Evolutionary conservation across 306 rosid species (phyloP).

Genomic region (Cicer pinnatifidum): DNA sequence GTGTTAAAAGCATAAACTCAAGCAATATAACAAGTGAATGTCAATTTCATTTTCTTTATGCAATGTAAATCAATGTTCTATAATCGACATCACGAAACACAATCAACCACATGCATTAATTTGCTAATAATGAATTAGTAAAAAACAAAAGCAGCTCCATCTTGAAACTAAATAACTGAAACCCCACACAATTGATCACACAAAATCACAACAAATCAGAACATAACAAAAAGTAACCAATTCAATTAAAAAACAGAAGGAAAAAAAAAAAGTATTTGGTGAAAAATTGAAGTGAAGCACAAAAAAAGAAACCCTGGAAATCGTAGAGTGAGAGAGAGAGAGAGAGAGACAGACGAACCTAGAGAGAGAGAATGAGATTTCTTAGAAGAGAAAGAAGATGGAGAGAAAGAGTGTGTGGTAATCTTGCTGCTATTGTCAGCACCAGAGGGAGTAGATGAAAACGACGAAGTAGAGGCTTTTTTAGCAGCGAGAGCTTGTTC

Average conservation of each 20-base stretch:
- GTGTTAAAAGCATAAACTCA: neutral
- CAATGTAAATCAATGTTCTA: neutral
- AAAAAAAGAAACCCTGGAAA: conserved; percentile 6
- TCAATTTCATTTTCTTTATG: neutral
- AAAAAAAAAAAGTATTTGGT: neutral
- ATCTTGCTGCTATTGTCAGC: conserved; percentile 44
- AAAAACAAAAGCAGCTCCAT: neutral
- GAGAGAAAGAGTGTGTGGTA: conserved; percentile 46
- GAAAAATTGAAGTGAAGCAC: neutral
- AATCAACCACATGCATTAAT: neutral
- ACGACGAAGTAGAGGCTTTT: conserved; percentile 75
- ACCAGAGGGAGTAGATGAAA: conserved; percentile 46
- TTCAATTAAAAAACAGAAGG: conserved; percentile 1
- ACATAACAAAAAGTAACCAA: neutral
- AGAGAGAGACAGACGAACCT: conserved; percentile 51
- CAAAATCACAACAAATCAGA: neutral
- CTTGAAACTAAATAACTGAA: too few species aligned
- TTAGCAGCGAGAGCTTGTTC: conserved; percentile 90
- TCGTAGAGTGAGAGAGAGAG: neutral
- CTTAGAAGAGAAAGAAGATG: conserved; percentile 63
- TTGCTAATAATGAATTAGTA: conserved; percentile 5
- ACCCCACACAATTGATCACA: neutral
- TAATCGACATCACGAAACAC: conserved; percentile 5
- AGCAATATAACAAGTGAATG: conserved; percentile 23
- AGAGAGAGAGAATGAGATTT: conserved; percentile 64